Percentiles rank a stretch among this genome's conserved stretches.
phyloP scores from a whole-genome alignment of 495 filamentous ascomycete species.

The Gamarada debralockiae region DNA sequence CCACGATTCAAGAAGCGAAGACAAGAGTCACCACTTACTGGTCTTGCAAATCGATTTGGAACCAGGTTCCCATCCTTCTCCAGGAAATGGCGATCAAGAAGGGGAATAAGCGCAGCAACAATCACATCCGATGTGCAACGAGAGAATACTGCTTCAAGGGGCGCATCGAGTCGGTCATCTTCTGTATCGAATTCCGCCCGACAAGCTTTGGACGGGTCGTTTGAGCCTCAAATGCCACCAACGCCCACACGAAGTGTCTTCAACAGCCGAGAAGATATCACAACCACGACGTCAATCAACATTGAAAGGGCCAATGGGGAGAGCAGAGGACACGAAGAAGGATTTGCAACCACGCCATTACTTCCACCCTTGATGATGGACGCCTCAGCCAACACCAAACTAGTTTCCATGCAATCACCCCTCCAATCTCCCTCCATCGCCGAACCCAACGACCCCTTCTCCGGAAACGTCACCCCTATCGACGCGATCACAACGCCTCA shows the following conservation, averaged over 20 bases:
- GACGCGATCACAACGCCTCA: slow-evolving; percentile 34
- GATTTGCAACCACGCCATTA: slow-evolving; percentile 72
- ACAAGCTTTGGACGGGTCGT: slow-evolving; percentile 41
- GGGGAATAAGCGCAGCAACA: slow-evolving; percentile 39
- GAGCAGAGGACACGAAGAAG: slow-evolving; percentile 52
- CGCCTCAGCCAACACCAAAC: slow-evolving; percentile 30
- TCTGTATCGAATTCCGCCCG: slow-evolving; percentile 59
- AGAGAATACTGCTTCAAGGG: slow-evolving; percentile 28
- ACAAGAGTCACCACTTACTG: slow-evolving; percentile 58
- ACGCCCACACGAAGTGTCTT: slow-evolving; percentile 65
- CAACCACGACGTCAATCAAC: slow-evolving; percentile 46
- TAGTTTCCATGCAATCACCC: slow-evolving; percentile 61
- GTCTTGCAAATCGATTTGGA: slow-evolving; percentile 62
- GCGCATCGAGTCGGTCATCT: slow-evolving; percentile 64
- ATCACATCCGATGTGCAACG: slow-evolving; percentile 8
- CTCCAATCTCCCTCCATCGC: slow-evolving; percentile 71
- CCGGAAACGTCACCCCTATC: slow-evolving; percentile 19
- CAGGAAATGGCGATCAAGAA: slow-evolving; percentile 32
- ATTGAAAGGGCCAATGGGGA: slow-evolving; percentile 49
- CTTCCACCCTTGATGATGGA: slow-evolving; percentile 75
- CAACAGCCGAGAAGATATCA: slow-evolving; percentile 34
- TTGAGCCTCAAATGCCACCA: slow-evolving; percentile 53
- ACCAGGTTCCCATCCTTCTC: slow-evolving; percentile 71
- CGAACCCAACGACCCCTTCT: slow-evolving; percentile 18
- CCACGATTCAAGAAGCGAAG: slow-evolving; percentile 58